Base-by-base conservation (phyloP, 225 moss, liverwort and hornwort species). In the Anthoceros angustus region DNA sequence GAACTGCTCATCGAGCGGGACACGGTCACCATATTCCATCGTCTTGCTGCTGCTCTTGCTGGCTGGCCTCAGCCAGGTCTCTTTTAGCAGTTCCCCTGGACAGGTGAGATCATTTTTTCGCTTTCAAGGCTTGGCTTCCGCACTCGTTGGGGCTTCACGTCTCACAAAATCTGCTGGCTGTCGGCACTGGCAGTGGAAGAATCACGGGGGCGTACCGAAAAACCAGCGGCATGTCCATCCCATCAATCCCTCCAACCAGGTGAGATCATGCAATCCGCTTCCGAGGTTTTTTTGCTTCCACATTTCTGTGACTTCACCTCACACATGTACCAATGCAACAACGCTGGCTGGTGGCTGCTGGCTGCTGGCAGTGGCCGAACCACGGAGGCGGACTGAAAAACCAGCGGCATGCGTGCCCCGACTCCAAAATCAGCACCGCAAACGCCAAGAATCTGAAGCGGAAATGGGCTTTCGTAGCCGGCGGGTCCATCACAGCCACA, bases 371-470 rank as follows among this genome's bases (percentile, higher is more conserved):
- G 71, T 78, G 77, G 77, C 74, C 74, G 40, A 78, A 69, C 64
- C 77, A 78, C 39, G 77, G 74, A 71, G 74, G 77, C 12, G 74
- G 74, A 16, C 25, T 74, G 18, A 39, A 60, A 14, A 78, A 78
- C 65, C 46, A 68, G 42, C 26, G 78, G 64, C 70, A 72, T 67
- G 74, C 42, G 0, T 20, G 39, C n/a, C 26, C 67, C 24, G 69
- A 74, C 40, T 23, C n/a, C 68, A 66, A 26, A n/a, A 74, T 78
- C 65, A 72, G 61, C 25, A 42, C 72, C 41, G 15, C 18, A 11
- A 69, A 68, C 15, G 74, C 63, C 9, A 38, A 64, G 20, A 66
- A 39, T 1, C 68, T 74, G 4, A 50, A 40, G 4, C n/a, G 8
- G 39, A 74, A 74, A 66, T 78, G 78, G 78, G 62, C 40, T 15